Base-by-base conservation (phyloP, 2,329 filamentous ascomycete species). In the Ramularia endophylla region DNA sequence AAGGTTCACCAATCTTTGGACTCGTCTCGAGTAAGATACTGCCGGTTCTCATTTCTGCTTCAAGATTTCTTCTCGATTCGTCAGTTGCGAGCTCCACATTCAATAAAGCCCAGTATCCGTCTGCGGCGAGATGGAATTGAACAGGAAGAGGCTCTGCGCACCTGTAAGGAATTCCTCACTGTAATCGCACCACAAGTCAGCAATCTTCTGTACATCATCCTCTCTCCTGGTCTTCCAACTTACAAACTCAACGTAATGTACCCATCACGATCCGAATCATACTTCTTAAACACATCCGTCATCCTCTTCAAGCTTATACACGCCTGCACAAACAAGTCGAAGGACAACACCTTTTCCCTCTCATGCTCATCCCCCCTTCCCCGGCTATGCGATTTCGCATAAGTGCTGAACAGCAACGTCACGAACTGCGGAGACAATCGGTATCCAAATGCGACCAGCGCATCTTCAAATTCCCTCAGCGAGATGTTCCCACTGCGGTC, bases 231-330 rank as follows among this genome's bases (percentile, higher is more conserved):
- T n/a, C n/a, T 5, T 30, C 13, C 5, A 20, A 40, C 38, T 47
- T 36, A 72, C 71, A 75, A 75, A 55, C 70, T 74, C 55, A 75
- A 53, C 31, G 72, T 75, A 47, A 75, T 75, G 49, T 89, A 42
- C 2, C 92, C 92, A 66, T 97, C 92, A 30, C 92, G 79, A 65
- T 98, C 92, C 58, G 94, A 86, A 56, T 98, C 92, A 64, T 97
- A 98, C 67, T 89, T 90, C 75, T 98, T 98, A 65, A 98, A 98
- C 19, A 95, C 88, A 65, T 98, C 92, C 46, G 92, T 98, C 90
- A 98, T 97, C 55, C 92, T 78, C 77, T 97, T 95, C 58, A 98
- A 73, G 56, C 81, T 88, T 61, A 98, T 97, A 65, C 92, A 97
- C 38, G 87, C 87, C 73, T 98, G 92, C 47, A 98, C 92, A 59